Conservation (phyloP, 352 stramenopile species). For the Phytophthora foliorum region DNA sequence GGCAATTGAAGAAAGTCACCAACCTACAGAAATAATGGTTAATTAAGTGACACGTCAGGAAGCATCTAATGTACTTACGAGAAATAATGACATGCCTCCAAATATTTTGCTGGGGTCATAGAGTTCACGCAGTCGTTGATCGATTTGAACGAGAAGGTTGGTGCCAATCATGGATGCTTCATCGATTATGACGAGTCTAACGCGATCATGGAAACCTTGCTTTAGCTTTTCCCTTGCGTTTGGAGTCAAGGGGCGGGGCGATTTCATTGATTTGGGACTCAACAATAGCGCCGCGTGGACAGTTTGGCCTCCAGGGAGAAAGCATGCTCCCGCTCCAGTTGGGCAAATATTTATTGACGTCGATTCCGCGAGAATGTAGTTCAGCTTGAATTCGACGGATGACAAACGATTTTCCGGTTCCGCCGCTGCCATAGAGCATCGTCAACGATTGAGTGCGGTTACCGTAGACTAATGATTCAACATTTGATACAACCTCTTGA, state of each 20-base stretch:
- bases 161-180: not conserved
- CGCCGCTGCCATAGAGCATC: not conserved
- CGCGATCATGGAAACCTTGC: not conserved
- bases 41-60: too few species aligned
- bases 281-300: not conserved
- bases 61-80: slow-evolving; percentile 3
- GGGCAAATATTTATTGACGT: not conserved
- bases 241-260: not conserved
- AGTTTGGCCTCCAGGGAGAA: not conserved
- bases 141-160: not conserved
- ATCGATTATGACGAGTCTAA: not conserved
- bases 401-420: slow-evolving; percentile 8
- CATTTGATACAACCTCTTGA: not conserved
- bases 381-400: not conserved
- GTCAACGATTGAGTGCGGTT: not conserved
- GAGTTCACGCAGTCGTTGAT: slow-evolving; percentile 1
- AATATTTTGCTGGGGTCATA: slow-evolving; percentile 1
- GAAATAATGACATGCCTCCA: not conserved
- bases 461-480: not conserved
- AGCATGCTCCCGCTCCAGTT: slow-evolving; percentile 1
- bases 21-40: slow-evolving; percentile 1
- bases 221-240: not conserved
- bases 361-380: not conserved
- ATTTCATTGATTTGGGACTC: too few species aligned
- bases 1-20: not conserved